Evolutionary conservation across 306 rosid species (phyloP).

Genomic region (Begonia masoniana): DNA sequence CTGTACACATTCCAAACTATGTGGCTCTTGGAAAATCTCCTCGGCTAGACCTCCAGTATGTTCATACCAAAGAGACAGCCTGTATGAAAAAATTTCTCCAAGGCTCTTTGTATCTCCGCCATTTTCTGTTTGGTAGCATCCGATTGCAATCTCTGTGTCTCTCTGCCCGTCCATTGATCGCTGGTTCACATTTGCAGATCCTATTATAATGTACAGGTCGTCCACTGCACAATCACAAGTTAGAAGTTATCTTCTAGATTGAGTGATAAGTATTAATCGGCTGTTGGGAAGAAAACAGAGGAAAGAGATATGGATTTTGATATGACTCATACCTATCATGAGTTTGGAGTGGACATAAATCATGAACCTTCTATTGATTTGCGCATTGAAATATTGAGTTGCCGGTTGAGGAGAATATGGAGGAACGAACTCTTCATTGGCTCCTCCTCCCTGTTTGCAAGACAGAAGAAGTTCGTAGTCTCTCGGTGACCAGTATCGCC

Average conservation of each 20-base stretch:
- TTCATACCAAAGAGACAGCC: conserved; percentile 81
- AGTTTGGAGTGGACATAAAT: conserved; percentile 93
- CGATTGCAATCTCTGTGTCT: conserved; percentile 88
- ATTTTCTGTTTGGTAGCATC: conserved; percentile 44
- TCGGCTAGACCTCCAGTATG: conserved; percentile 32
- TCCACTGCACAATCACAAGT: conserved; percentile 40
- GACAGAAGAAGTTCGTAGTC: conserved; percentile 92
- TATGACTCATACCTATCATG: conserved; percentile 61
- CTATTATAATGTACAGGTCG: conserved; percentile 69
- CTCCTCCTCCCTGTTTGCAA: conserved; percentile 69
- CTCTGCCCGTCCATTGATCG: conserved; percentile 89
- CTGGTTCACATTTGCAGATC: conserved; percentile 95
- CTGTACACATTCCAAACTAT: conserved; percentile 27
- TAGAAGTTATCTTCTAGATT: too few relatives aligned
- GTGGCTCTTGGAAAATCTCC: conserved; percentile 25
- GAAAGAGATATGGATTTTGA: background rate
- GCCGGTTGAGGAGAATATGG: conserved; percentile 51
- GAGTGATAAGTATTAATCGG: too few relatives aligned
- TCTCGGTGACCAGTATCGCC: conserved; percentile 49
- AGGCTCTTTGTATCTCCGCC: conserved; percentile 7
- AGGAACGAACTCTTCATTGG: conserved; percentile 47
- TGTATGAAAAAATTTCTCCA: conserved; percentile 45
- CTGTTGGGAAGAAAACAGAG: background rate
- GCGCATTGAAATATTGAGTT: conserved; percentile 78
- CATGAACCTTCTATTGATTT: conserved; percentile 81